Base-by-base conservation (phyloP, 768 basidiomycete genomes). In the Megacollybia marginata region DNA sequence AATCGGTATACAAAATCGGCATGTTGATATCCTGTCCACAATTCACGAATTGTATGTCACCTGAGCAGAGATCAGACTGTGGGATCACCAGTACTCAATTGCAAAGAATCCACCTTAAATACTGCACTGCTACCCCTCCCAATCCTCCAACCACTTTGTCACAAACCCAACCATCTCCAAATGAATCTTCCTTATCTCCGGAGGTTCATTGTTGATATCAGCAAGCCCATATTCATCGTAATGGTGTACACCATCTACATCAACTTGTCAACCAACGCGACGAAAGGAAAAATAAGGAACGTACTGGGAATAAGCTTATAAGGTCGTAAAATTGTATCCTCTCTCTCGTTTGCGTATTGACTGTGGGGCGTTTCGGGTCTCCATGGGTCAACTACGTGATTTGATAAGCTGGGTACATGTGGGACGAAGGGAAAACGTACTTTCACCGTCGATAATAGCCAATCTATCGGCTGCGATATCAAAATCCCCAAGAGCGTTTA, bases 391-490 rank as follows among this genome's bases (percentile, higher is more conserved):
- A 87, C 88, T 89, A 47, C 2, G 43, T 16, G 23, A 28, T 28
- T 28, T 40, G 52, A 2, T 9, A 44, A 34, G 42, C 16, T 33
- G n/a, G 5, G 23, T 16, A 2, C 13, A 3, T 47, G 4, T 2
- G 15, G 20, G n/a, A 32, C 15, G 12, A 12, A 4, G 35, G 13
- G 35, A 9, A 47, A 32, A 33, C 47, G 18, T 33, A 85, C 87
- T 76, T 75, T 89, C 85, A 9, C 89, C 89, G 56, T 92, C 89
- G 50, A 97, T 88, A 57, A 95, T 82, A 1, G 92, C 93, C 53
- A 97, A 67, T 52, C 85, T 72, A 64, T 93, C 88, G 12, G 79
- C 81, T 15, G 82, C 82, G 48, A 95, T 82, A 46, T 73, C 79
- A 64, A 87, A 97, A 60, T 85, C 86, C n/a, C 93, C 93, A 4